Base-by-base conservation (phyloP, 2,329 filamentous ascomycete species). In the Ceratocystis huliohia region DNA sequence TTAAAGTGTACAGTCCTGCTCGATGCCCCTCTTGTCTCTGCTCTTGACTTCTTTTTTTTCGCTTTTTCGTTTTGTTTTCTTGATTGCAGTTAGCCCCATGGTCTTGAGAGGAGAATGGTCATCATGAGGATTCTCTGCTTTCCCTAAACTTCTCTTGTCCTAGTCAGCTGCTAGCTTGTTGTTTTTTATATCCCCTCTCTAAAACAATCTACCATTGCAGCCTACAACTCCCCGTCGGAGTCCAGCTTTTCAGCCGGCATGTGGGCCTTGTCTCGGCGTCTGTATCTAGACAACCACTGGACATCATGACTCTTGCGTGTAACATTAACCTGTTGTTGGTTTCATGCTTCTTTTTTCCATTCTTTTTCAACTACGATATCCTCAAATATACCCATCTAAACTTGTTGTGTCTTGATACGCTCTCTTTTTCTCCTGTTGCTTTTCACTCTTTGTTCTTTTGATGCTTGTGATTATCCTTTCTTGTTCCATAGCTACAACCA, bases 341-440 rank as follows among this genome's bases (percentile, higher is more conserved):
- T 56, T 30, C 45, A 63, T 57, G 20, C 37, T 65, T 30, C 20
- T 33, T 63, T 56, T 65, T n/a, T 59, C 64, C 50, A n/a, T 30
- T 48, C 56, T 17, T 66, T 57, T 63, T 57, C 33, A 62, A 45
- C 25, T 61, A 56, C 45, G 30, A 66, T 66, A 61, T 66, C 45
- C 48, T 53, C 53, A 65, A 68, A 63, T 68, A 65, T 68, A 68
- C 63, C 66, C 66, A 65, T 65, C 50, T 65, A 66, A 62, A 65
- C 45, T 63, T 66, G 10, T 33, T 37, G 20, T 65, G 53, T 45
- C 44, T 63, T 30, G 61, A 50, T 63, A 20, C 46, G 61, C 17
- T 61, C 45, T 64, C 17, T 56, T 56, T 59, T 70, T 66, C 70
- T 63, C 69, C 70, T 70, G 67, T 70, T 69, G 69, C 68, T 70